These are phyloP conservation scores for Thermoascus crustaceus DNA, from an alignment of 2,329 filamentous ascomycete species.

Conservation along the genomic window DNA sequence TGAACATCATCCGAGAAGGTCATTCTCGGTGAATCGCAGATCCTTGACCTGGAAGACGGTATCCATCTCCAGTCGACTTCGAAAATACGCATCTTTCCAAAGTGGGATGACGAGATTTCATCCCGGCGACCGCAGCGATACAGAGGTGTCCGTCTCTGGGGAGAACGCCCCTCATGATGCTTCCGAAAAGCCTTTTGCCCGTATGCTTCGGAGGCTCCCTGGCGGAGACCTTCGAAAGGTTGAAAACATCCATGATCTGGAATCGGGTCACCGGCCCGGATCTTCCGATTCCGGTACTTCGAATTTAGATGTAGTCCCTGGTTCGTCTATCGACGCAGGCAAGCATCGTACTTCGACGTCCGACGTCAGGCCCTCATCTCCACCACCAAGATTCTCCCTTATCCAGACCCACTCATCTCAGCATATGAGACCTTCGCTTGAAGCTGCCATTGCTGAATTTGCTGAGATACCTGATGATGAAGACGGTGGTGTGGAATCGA, in stretches of 20 bases:
- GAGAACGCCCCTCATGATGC: conserved; percentile 12
- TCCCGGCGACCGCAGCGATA: conserved; percentile 18
- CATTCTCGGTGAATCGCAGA: conserved; percentile 20
- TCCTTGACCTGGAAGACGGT: conserved; percentile 17
- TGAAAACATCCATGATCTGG: conserved; percentile 56
- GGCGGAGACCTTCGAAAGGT: conserved; percentile 67
- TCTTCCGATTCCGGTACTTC: conserved; percentile 32
- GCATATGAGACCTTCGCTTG: conserved; percentile 63
- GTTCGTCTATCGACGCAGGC: conserved; percentile 5
- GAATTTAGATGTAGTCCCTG: conserved; percentile 23
- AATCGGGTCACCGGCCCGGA: conserved; percentile 31
- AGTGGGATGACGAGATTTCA: conserved; percentile 31
- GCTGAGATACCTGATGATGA: conserved; percentile 83
- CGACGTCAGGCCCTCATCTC: conserved; percentile 8
- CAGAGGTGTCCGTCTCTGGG: conserved; percentile 11
- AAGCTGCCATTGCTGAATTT: conserved; percentile 77
- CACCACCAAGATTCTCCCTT: conserved; percentile 28
- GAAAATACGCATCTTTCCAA: conserved; percentile 40
- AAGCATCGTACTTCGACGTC: background rate
- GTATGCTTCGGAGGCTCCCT: conserved; percentile 61
- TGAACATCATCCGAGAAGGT: conserved; percentile 15
- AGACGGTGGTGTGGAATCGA: conserved; percentile 87
- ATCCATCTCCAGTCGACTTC: conserved; percentile 28
- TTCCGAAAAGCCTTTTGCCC: conserved; percentile 24
- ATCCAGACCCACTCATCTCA: conserved; percentile 48